phyloP scores from a whole-genome alignment of 768 basidiomycete species.

The Suillus discolor region DNA sequence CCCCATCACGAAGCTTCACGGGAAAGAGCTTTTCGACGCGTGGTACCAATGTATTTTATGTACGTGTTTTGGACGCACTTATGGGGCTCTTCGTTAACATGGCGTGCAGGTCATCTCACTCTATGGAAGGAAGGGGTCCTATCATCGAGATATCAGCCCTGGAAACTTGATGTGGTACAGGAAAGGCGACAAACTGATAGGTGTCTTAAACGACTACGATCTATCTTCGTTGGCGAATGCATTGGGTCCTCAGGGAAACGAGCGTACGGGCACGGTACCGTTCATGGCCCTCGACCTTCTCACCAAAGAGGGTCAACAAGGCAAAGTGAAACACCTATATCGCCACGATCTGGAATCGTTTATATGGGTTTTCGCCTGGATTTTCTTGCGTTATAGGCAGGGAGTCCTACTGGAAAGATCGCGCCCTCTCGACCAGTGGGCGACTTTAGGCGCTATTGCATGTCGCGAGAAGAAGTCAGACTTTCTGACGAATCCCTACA shows the following conservation, averaged over 20 bases:
- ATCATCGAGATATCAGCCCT: too few relatives aligned
- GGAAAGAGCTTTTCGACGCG: background rate
- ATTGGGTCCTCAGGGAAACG: background rate
- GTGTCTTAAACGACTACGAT: constrained; percentile 23
- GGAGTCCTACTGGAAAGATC: too few relatives aligned
- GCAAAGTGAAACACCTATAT: too few relatives aligned
- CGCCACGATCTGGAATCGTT: too few relatives aligned
- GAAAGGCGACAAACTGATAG: background rate
- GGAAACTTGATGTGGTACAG: constrained; percentile 19
- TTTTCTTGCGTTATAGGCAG: too few relatives aligned
- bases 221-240: background rate
- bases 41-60: background rate
- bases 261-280: background rate
- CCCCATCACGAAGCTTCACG: too few relatives aligned
- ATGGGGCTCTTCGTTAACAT: background rate
- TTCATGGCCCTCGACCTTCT: too few relatives aligned
- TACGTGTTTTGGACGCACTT: background rate
- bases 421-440: background rate
- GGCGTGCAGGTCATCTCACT: background rate
- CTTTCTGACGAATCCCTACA: too few relatives aligned
- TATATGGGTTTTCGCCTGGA: too few relatives aligned
- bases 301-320: too few relatives aligned
- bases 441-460: background rate
- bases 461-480: background rate
- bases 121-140: too few relatives aligned